These are phyloP conservation scores for Nematocida sp. DNA, from an alignment of 371 early-diverging fungal species.

Conservation along the genomic window DNA sequence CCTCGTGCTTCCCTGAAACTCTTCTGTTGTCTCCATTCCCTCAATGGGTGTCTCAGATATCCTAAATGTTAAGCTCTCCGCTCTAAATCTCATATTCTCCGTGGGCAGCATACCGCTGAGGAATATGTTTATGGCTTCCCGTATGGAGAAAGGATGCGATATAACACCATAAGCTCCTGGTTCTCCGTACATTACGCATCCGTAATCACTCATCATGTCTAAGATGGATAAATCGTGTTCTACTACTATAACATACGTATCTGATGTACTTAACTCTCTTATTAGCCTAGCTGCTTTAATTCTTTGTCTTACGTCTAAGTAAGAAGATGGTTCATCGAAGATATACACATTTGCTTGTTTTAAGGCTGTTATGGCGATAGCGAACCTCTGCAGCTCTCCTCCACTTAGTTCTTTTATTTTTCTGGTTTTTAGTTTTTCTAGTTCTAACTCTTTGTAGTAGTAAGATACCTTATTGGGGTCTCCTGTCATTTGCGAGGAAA, in stretches of 20 bases:
- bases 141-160: slow-evolving; percentile 89
- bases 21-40: slow-evolving; percentile 65
- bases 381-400: slow-evolving; percentile 97
- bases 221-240: slow-evolving; percentile 98
- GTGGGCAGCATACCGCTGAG: slow-evolving; percentile 94
- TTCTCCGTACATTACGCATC: slow-evolving; percentile 95
- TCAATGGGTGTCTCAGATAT: slow-evolving; percentile 72
- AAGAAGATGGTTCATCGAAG: slow-evolving; percentile 98
- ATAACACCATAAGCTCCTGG: slow-evolving; percentile 97
- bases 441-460: slow-evolving; percentile 68
- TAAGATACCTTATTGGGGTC: slow-evolving; percentile 71
- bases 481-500: slow-evolving; percentile 70
- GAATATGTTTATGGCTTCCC: slow-evolving; percentile 99
- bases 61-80: slow-evolving; percentile 86
- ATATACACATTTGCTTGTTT: slow-evolving; percentile 90
- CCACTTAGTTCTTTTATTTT: slow-evolving; percentile 85
- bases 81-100: slow-evolving; percentile 98
- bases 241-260: slow-evolving; percentile 87
- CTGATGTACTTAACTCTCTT: slow-evolving; percentile 73
- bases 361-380: slow-evolving; percentile 81
- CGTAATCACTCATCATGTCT: slow-evolving; percentile 95
- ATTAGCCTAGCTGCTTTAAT: slow-evolving; percentile 89
- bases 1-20: not conserved
- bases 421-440: slow-evolving; percentile 79
- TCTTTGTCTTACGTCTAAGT: slow-evolving; percentile 98